Evolutionary conservation across 108 stramenopile species (phyloP).

Genomic region (Licmophora abbreviata): DNA sequence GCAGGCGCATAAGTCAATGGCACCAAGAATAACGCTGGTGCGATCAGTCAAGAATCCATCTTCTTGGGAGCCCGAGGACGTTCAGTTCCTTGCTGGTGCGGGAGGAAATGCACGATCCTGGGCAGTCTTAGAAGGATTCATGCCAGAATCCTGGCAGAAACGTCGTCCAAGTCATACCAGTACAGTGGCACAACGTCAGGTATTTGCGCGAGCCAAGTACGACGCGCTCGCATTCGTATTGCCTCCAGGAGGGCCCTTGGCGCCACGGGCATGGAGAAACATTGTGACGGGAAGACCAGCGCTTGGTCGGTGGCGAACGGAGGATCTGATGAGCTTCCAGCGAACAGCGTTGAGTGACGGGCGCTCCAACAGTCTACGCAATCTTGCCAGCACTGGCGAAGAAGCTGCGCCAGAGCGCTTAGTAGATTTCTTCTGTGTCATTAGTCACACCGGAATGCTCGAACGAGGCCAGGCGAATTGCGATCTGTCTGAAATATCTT

Average conservation of each 20-base stretch:
- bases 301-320: neutral
- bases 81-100: slow-evolving; percentile 9
- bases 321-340: neutral
- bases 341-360: neutral
- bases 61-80: slow-evolving; percentile 21
- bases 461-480: slow-evolving; percentile 13
- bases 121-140: slow-evolving; percentile 36
- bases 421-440: slow-evolving; percentile 61
- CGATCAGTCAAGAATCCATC: slow-evolving; percentile 18
- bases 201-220: slow-evolving; percentile 57
- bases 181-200: slow-evolving; percentile 20
- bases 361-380: neutral
- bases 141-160: slow-evolving; percentile 30
- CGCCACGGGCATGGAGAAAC: slow-evolving; percentile 22
- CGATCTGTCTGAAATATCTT: slow-evolving; percentile 8
- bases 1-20: slow-evolving; percentile 33
- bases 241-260: slow-evolving; percentile 27
- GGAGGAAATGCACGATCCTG: slow-evolving; percentile 35
- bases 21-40: slow-evolving; percentile 22
- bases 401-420: slow-evolving; percentile 25
- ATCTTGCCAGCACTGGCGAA: neutral
- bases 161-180: slow-evolving; percentile 17
- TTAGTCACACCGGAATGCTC: slow-evolving; percentile 21
- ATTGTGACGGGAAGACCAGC: slow-evolving; percentile 11
- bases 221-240: slow-evolving; percentile 43